Base-by-base conservation (phyloP, 192 early-diverging fungal species). In the Dissophora globulifera region DNA sequence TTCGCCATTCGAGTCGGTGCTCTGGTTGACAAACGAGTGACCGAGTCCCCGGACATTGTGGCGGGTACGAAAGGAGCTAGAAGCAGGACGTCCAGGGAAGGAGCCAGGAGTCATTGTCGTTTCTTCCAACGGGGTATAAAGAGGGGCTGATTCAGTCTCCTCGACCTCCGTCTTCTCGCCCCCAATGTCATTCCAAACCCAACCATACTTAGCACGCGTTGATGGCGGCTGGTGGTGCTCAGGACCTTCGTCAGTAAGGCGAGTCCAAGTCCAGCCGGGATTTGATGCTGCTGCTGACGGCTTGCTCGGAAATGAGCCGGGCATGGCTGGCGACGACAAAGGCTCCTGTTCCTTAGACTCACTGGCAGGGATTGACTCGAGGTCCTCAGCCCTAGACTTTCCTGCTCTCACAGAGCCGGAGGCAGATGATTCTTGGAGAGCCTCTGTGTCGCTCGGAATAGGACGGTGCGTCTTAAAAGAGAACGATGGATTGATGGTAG, bases 201-300 rank as follows among this genome's bases (percentile, higher is more conserved):
- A 76, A 26, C 72, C 72, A 19, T 55, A 76, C 51, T 76, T 76
- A 46, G 72, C 58, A n/a, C 63, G 63, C 1, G 62, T 66, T 13
- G 57, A 61, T 4, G 72, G 58, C 11, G 72, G 56, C 25, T 67
- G 63, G 25, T 54, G 51, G 32, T 66, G 62, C 25, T 58, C 70
- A 23, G 61, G 30, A 4, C 62, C 62, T 27, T 74, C 70, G n/a
- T 76, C 71, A 16, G 62, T 57, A 46, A 76, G 63, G 26, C 57
- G 72, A 2, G 58, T 31, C 72, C 72, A 76, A 11, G 40, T 33
- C 62, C 64, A 76, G 7, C 71, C 62, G 11, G 51, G 51, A 22
- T 62, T 67, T 33, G 38, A 22, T 29, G 58, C 52, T 4, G 64
- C 50, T 58, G 45, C 47, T n/a, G 50, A 58, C 15, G 63, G 20